Base-by-base conservation (phyloP, 139 green algal genomes). In the Chlorella sp. region DNA sequence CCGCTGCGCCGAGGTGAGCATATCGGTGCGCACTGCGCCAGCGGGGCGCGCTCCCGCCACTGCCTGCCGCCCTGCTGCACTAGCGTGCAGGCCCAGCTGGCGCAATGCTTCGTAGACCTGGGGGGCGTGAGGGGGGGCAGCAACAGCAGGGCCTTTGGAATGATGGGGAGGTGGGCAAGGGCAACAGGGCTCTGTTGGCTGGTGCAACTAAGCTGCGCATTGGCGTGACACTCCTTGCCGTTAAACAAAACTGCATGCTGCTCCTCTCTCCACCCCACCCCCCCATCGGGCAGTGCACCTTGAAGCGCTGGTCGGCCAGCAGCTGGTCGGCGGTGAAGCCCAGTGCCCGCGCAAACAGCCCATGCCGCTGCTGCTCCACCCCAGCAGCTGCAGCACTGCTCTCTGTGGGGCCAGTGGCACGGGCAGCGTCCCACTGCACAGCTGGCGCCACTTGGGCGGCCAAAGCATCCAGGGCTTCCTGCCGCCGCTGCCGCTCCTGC, bases 251-350 rank as follows among this genome's bases (percentile, higher is more conserved):
- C n/a, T n/a, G n/a, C n/a, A n/a, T n/a, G n/a, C 60, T 32, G 21
- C 60, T 30, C 25, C 25, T 28, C 21, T 16, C 25, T n/a, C 16
- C 23, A 28, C 23, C 25, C 60, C 60, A 67, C n/a, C n/a, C n/a
- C n/a, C n/a, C n/a, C n/a, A n/a, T n/a, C n/a, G n/a, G n/a, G n/a
- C n/a, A n/a, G n/a, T n/a, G 21, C 63, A 69, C 63, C 68, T 79
- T 79, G 41, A 79, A 80, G 51, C 74, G 51, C 74, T 67, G 74
- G 47, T 80, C 74, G 28, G 28, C n/a, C 28, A 80, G 74, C 74
- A 80, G 4, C n/a, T 80, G 74, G 47, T 67, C 51, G 1, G 28
- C 39, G 2, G 47, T 80, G 74, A 80, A 67, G 30, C n/a, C 47
- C n/a, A 80, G 74, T 15, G 74, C 74, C 18, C 17, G 11, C 0